These are phyloP conservation scores for Corylus heterophylla DNA, from an alignment of 306 rosid species.

Conservation along the genomic window DNA sequence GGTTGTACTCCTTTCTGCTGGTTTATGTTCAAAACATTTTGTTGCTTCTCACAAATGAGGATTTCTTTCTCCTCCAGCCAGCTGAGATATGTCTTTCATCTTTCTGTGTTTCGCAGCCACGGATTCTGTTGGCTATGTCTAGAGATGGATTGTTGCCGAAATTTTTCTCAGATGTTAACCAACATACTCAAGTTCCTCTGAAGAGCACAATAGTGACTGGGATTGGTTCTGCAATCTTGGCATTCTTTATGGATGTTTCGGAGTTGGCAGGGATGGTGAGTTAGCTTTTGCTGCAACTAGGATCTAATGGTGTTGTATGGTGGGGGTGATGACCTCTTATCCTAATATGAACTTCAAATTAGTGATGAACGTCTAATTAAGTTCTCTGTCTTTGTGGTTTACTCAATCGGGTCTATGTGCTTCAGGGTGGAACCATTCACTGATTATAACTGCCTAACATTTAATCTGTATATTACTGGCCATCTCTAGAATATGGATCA, in stretches of 20 bases:
- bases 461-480: not conserved
- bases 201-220: conserved; percentile 75
- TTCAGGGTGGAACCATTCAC: not conserved
- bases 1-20: not conserved
- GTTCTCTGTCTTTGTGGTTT: not conserved
- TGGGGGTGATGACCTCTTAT: not conserved
- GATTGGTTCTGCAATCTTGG: conserved; percentile 63
- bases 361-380: not conserved
- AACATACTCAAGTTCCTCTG: conserved; percentile 46
- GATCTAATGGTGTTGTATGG: conserved; percentile 13
- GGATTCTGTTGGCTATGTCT: conserved; percentile 68
- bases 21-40: conserved; percentile 5
- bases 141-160: conserved; percentile 60
- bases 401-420: not conserved
- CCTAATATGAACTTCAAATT: conserved; percentile 8
- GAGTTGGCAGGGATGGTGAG: conserved; percentile 91
- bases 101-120: conserved; percentile 40
- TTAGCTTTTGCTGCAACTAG: conserved; percentile 8
- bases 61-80: not conserved
- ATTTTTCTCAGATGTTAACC: conserved; percentile 50
- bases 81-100: conserved; percentile 6
- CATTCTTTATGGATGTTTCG: conserved; percentile 84
- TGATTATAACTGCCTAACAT: not conserved
- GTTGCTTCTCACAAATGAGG: not conserved
- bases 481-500: not conserved